Evolutionary conservation across 2,329 filamentous ascomycete species (phyloP), one percentile per base, ranked within the genome.

Genomic region (Ophiostoma quercus): DNA sequence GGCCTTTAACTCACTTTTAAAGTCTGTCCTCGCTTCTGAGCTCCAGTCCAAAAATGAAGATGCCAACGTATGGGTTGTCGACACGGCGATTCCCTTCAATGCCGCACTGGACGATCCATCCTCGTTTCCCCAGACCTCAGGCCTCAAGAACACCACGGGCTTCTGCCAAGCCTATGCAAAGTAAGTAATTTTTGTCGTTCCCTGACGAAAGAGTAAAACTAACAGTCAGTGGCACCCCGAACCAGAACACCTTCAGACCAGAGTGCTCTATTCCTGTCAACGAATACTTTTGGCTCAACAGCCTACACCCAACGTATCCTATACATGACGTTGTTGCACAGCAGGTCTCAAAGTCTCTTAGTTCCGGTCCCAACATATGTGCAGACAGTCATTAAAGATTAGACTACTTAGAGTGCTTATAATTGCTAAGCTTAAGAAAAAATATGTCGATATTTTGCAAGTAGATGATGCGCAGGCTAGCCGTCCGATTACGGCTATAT

Each of bases 251-350:
- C 3, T 76, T 81, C 43, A 77, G 77, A 66, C 74, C 79, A 5
- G 80, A 79, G 66, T 89, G 87, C 75, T 79, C 80, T 1, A 76
- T 85, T 63, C 79, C 84, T 0, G 85, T 88, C 2, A 84, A 89
- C 74, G 78, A 89, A 77, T 89, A 89, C 75, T 84, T 89, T 74
- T 90, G 87, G 87, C 78, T 89, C 39, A 89, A 90, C 74, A 80
- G 77, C 54, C 76, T 90, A 73, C 88, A 90, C 75, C 87, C 88
- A n/a, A 89, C 87, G 0, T 87, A 84, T 75, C 82, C 85, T 0
- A 82, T 89, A 68, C 87, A 89, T 73, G 84, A 88, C 68, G 84
- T 84, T 6, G 82, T 87, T 8, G 87, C 87, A 0, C 77, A 84
- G 70, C 76, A 79, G 67, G 78, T 88, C 60, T 80, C 81, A 2